Evolutionary conservation across 805 yeast species (phyloP).

Genomic region (Vanderwaltozyma polyspora): DNA sequence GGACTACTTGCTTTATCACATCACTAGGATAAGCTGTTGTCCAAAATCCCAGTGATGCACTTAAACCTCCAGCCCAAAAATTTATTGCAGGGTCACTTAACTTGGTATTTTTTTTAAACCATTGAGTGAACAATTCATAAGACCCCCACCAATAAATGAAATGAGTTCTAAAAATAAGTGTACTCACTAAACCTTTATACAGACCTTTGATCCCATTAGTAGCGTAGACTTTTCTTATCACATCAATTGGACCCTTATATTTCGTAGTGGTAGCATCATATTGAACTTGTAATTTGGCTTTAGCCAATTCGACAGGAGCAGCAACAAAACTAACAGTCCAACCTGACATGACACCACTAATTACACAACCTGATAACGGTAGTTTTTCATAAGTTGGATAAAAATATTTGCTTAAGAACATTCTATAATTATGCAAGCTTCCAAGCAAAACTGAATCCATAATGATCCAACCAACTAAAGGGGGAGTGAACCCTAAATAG

Average conservation of each 20-base stretch:
- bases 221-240: slow-evolving; percentile 45
- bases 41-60: slow-evolving; percentile 94
- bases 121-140: slow-evolving; percentile 65
- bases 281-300: slow-evolving; percentile 82
- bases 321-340: slow-evolving; percentile 93
- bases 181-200: slow-evolving; percentile 73
- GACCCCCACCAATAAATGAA: slow-evolving; percentile 64
- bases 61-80: slow-evolving; percentile 40
- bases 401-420: slow-evolving; percentile 51
- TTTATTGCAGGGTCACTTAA: slow-evolving; percentile 46
- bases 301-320: slow-evolving; percentile 84
- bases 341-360: slow-evolving; percentile 73
- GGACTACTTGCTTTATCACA: slow-evolving; percentile 74
- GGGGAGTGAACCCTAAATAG: slow-evolving; percentile 88
- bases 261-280: slow-evolving; percentile 61
- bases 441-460: slow-evolving; percentile 93
- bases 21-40: slow-evolving; percentile 75
- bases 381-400: slow-evolving; percentile 50
- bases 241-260: slow-evolving; percentile 74
- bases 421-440: slow-evolving; percentile 65
- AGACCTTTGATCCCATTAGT: slow-evolving; percentile 60
- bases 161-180: slow-evolving; percentile 52
- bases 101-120: slow-evolving; percentile 52
- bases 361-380: slow-evolving; percentile 62
- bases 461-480: slow-evolving; percentile 83